A percentile compares a stretch with the other conserved stretches of the same genome.
phyloP scores from a whole-genome alignment of 1,139 yeast genomes.

The Geotrichum aggregatum region DNA sequence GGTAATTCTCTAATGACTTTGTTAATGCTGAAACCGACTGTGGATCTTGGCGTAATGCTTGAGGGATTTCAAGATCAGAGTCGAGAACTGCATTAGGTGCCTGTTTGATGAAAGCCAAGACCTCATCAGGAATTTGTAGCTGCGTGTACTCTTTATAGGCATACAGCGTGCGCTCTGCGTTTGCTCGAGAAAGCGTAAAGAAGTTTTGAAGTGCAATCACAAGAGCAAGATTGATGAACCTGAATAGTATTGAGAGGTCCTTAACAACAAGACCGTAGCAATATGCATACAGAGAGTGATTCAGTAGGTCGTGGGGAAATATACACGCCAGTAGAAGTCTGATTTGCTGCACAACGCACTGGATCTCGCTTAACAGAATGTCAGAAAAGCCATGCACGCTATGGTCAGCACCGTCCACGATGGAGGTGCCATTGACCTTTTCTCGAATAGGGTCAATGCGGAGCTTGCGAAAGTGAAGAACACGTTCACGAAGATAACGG shows the following conservation, averaged over 20 bases:
- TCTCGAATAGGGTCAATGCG: slow-evolving; percentile 29
- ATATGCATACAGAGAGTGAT: slow-evolving; percentile 25
- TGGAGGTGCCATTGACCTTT: slow-evolving; percentile 23
- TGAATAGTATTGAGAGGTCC: slow-evolving; percentile 29
- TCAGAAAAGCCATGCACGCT: slow-evolving; percentile 22
- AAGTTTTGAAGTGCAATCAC: slow-evolving; percentile 28
- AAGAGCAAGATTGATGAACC: slow-evolving; percentile 27
- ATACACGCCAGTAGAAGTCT: slow-evolving; percentile 29
- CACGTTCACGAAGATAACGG: slow-evolving; percentile 28
- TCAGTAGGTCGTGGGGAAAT: slow-evolving; percentile 25
- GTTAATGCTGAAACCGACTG: slow-evolving; percentile 25
- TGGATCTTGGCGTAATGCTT: slow-evolving; percentile 25
- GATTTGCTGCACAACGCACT: slow-evolving; percentile 27
- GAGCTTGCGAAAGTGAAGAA: slow-evolving; percentile 25
- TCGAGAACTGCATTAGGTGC: slow-evolving; percentile 25
- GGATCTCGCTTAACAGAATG: slow-evolving; percentile 27
- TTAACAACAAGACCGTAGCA: slow-evolving; percentile 28
- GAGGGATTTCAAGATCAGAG: slow-evolving; percentile 27
- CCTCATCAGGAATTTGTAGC: slow-evolving; percentile 29
- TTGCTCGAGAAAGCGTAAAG: slow-evolving; percentile 27
- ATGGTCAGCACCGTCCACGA: slow-evolving; percentile 22
- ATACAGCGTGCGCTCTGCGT: slow-evolving; percentile 30
- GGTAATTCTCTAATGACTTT: slow-evolving; percentile 28
- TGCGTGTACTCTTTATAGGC: slow-evolving; percentile 32
- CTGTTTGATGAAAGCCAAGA: slow-evolving; percentile 23